Evolutionary conservation across 108 stramenopile species (phyloP), one percentile per base, ranked within the genome.

Genomic region (Aurantiochytrium sp.): DNA sequence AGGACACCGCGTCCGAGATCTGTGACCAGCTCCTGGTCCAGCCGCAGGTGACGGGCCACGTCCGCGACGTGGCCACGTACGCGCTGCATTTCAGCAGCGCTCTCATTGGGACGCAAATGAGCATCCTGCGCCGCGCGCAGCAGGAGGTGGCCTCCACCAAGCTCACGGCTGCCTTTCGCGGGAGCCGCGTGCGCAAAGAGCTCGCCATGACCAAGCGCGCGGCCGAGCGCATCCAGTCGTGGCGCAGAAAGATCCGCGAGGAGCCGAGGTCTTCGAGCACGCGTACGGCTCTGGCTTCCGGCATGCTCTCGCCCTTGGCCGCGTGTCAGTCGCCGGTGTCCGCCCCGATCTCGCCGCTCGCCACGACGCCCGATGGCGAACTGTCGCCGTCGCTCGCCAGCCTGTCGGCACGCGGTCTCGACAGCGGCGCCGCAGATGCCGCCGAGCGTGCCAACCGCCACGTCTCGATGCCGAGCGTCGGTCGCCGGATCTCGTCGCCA

Each of bases 21-120:
- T 81, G 39, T 24, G 73, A 81, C 45, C 42, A 81, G 30, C 73
- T 81, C 8, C 45, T 81, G 12, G 39, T 48, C 24, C 73, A 81
- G 30, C 73, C 73, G 42, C 73, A 81, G 45, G 73, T 81, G 3
- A 81, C 73, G 21, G 73, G 73, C 39, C 73, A 81, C 24, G 73
- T 81, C 17, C 73, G 73, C n/a, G 73, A 81, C 24, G 73, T 81
- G 21, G 73, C 73, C 6, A 81, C 73, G 39, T 81, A 81, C 39
- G 39, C 42, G 10, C 8, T 81, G 73, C 39, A 81, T 24, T 81
- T 81, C 32, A 81, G 73, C 45, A 30, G 73, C 21, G 73, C 73
- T 15, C 45, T 81, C 27, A 81, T 81, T 3, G 73, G 73, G 0
- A 81, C 73, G 2, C 73, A 81, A 48, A 81, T 81, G 42, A 81